Conservation (phyloP, 805 yeast genomes). For the Tanozyma kutaoensis region DNA sequence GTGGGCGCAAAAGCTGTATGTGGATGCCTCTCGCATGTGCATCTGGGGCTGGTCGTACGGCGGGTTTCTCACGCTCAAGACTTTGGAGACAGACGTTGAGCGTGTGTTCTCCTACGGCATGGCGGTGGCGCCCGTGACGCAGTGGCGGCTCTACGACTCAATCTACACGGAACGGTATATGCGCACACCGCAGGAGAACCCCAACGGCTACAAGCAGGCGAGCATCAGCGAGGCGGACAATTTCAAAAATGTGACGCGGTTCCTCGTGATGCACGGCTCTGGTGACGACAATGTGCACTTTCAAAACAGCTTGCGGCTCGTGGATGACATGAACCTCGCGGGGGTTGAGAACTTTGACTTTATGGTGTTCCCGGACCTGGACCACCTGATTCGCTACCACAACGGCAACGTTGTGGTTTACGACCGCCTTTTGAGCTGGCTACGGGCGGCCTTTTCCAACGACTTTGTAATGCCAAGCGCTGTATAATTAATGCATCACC, state of each 20-base stretch:
- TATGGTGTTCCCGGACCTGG: slow-evolving; percentile 72
- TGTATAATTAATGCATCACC: no score
- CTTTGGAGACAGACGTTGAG: slow-evolving; percentile 60
- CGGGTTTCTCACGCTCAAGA: slow-evolving; percentile 83
- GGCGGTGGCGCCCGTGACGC: slow-evolving; percentile 96
- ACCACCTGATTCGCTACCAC: slow-evolving; percentile 60
- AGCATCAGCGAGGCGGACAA: slow-evolving; percentile 43
- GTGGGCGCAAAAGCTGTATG: slow-evolving; percentile 51
- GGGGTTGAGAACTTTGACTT: slow-evolving; percentile 75
- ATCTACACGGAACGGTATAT: slow-evolving; percentile 91
- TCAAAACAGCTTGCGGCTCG: slow-evolving; percentile 69
- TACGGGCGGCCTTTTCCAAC: slow-evolving; percentile 6
- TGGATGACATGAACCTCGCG: slow-evolving; percentile 63
- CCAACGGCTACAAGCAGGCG: slow-evolving; percentile 44
- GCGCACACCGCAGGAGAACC: slow-evolving; percentile 66
- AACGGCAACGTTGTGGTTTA: slow-evolving; percentile 60
- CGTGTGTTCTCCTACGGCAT: slow-evolving; percentile 74
- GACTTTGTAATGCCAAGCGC: no score
- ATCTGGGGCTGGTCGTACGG: slow-evolving; percentile 99
- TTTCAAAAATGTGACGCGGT: slow-evolving; percentile 47
- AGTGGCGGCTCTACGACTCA: slow-evolving; percentile 86
- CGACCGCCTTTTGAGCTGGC: slow-evolving; percentile 26
- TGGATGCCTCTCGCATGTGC: slow-evolving; percentile 58
- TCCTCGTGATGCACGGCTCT: slow-evolving; percentile 87
- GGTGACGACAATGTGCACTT: slow-evolving; percentile 97